A percentile compares a stretch with the other conserved stretches of the same genome.
Conservation (phyloP, 2,329 filamentous ascomycete genomes). For the Aspergillus floridensis region DNA sequence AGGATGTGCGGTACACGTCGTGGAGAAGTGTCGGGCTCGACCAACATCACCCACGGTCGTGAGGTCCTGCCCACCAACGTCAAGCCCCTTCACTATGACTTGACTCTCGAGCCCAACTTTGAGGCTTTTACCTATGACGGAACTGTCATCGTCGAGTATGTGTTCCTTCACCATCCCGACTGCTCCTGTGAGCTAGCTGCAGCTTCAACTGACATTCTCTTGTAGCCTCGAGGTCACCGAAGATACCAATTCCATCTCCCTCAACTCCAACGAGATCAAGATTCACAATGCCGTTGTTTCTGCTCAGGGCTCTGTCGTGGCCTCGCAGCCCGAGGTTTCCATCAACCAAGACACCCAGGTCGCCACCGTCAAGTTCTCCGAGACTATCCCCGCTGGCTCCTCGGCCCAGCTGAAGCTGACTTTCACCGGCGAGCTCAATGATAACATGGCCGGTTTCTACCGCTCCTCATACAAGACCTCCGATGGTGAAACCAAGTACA, state of each 20-base stretch:
- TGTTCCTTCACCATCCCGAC: neutral
- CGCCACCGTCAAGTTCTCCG: slow-evolving; percentile 74
- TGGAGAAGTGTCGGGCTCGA: slow-evolving; percentile 55
- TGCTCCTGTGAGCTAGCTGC: neutral
- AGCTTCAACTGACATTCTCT: slow-evolving; percentile 9
- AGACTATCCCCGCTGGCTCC: slow-evolving; percentile 68
- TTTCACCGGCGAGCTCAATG: slow-evolving; percentile 78
- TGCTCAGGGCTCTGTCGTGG: slow-evolving; percentile 53
- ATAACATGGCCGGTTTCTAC: slow-evolving; percentile 98
- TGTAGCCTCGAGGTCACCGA: slow-evolving; percentile 73
- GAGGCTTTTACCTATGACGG: slow-evolving; percentile 84
- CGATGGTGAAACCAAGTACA: slow-evolving; percentile 73
- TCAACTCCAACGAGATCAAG: slow-evolving; percentile 84
- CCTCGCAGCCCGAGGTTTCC: slow-evolving; percentile 64
- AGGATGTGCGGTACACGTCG: slow-evolving; percentile 69
- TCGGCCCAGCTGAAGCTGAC: slow-evolving; percentile 75
- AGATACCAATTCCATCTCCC: slow-evolving; percentile 77
- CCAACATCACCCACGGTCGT: slow-evolving; percentile 63
- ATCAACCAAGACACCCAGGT: slow-evolving; percentile 79
- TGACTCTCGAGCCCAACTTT: slow-evolving; percentile 89
- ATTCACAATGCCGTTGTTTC: slow-evolving; percentile 72
- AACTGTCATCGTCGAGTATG: slow-evolving; percentile 74
- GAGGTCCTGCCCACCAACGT: slow-evolving; percentile 91
- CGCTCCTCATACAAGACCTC: slow-evolving; percentile 85
- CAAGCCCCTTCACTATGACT: slow-evolving; percentile 84